Conservation (phyloP, 345 rosid species). For the Conringia planisiliqua region DNA sequence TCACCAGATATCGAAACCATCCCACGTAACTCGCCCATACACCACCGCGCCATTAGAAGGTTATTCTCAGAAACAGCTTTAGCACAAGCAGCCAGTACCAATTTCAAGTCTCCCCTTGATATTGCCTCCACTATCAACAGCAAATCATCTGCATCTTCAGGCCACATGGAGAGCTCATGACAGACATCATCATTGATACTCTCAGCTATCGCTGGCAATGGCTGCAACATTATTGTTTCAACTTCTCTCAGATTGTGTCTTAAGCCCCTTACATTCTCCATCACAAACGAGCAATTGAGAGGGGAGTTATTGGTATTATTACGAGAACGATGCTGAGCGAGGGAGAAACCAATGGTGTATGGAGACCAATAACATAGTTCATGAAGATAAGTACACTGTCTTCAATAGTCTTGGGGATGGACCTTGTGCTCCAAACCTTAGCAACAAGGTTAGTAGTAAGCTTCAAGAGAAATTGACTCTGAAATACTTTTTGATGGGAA, state of each 20-base stretch:
- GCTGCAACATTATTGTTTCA: constrained; percentile 63
- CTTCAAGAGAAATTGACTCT: neutral
- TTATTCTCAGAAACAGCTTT: constrained; percentile 40
- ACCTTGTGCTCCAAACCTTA: neutral
- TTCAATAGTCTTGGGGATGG: neutral
- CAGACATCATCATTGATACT: constrained; percentile 37
- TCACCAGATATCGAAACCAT: constrained; percentile 52
- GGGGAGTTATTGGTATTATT: neutral
- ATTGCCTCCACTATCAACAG: constrained; percentile 25
- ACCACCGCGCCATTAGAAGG: constrained; percentile 36
- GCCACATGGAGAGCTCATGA: constrained; percentile 21
- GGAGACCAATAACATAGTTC: neutral
- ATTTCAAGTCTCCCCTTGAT: constrained; percentile 37
- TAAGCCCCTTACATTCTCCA: neutral
- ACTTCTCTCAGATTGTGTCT: constrained; percentile 40
- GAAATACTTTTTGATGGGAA: neutral
- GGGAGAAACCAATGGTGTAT: neutral
- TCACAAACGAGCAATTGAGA: neutral
- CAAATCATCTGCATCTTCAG: constrained; percentile 18
- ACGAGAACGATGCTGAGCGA: neutral
- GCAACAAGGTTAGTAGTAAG: neutral
- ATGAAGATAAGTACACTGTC: neutral
- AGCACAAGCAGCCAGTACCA: constrained; percentile 42
- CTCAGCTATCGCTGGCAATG: constrained; percentile 41
- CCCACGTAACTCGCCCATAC: constrained; percentile 35